Conservation (phyloP, 768 basidiomycete species). For the Russula sp. region DNA sequence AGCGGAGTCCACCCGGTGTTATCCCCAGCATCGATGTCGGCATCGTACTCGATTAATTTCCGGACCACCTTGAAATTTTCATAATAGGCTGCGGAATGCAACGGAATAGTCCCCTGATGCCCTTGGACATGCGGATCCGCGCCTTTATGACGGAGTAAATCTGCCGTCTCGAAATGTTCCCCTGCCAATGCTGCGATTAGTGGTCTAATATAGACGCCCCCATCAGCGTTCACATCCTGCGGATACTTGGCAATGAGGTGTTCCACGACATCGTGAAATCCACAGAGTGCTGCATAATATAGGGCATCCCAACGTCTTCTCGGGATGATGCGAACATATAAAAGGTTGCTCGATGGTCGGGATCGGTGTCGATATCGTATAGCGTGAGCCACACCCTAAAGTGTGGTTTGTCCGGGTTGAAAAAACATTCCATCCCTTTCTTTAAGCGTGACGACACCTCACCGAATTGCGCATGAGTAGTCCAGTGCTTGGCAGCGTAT, state of each 20-base stretch:
- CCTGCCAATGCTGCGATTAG: neutral
- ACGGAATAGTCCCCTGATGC: accelerated
- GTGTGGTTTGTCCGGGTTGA: neutral
- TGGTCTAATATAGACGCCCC: neutral
- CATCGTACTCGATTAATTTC: neutral
- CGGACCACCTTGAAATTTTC: neutral
- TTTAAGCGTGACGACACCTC: neutral
- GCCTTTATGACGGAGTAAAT: neutral
- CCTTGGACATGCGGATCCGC: neutral
- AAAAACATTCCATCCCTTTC: neutral
- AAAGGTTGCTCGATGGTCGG: too few species aligned
- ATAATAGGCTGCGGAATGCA: neutral
- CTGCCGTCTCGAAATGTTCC: neutral
- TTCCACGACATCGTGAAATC: neutral
- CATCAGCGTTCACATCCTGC: neutral
- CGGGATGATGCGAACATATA: too few species aligned
- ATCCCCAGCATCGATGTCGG: neutral
- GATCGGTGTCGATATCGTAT: neutral
- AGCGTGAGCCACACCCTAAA: neutral
- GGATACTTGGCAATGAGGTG: neutral
- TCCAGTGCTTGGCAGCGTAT: slow-evolving; percentile 3
- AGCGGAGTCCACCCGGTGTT: neutral
- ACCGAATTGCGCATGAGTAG: neutral
- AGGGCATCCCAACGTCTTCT: neutral
- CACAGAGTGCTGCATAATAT: neutral